Conservation (phyloP, 2,329 filamentous ascomycete genomes). For the Nothopassalora personata region DNA sequence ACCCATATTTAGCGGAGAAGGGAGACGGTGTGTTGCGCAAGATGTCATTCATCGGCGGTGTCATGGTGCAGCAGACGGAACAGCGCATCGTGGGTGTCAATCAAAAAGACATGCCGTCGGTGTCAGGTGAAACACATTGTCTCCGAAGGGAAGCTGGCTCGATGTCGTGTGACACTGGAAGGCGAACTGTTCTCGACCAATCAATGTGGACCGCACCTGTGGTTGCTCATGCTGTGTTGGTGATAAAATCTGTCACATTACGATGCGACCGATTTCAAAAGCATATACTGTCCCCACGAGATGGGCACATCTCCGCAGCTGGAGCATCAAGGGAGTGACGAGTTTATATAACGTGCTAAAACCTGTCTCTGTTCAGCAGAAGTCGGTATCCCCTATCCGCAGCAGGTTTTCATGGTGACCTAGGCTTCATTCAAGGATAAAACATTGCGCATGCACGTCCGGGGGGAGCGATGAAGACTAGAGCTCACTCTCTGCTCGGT, state of each 20-base stretch:
- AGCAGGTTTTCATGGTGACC: neutral
- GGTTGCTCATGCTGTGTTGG: neutral
- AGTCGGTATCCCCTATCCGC: neutral
- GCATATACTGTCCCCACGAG: neutral
- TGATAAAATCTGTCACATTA: neutral
- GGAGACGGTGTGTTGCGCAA: constrained; percentile 12
- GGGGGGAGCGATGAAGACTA: neutral
- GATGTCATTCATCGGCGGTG: constrained; percentile 7
- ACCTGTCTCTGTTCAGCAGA: neutral
- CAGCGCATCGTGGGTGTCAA: constrained; percentile 13
- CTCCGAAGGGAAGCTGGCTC: neutral
- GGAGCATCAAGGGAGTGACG: neutral
- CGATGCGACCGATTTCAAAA: neutral
- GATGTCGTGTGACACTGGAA: neutral
- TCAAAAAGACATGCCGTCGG: constrained; percentile 9
- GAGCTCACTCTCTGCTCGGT: neutral
- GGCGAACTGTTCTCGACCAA: neutral
- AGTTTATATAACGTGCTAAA: neutral
- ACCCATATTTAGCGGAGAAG: constrained; percentile 3
- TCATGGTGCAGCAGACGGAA: constrained; percentile 16
- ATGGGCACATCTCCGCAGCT: neutral
- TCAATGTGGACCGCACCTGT: neutral
- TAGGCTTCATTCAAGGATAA: too few relatives aligned
- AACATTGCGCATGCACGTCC: too few relatives aligned
- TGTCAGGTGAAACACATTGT: constrained; percentile 13